phyloP scores from a whole-genome alignment of 1,139 yeast species.

The Zygosaccharomyces sapae region DNA sequence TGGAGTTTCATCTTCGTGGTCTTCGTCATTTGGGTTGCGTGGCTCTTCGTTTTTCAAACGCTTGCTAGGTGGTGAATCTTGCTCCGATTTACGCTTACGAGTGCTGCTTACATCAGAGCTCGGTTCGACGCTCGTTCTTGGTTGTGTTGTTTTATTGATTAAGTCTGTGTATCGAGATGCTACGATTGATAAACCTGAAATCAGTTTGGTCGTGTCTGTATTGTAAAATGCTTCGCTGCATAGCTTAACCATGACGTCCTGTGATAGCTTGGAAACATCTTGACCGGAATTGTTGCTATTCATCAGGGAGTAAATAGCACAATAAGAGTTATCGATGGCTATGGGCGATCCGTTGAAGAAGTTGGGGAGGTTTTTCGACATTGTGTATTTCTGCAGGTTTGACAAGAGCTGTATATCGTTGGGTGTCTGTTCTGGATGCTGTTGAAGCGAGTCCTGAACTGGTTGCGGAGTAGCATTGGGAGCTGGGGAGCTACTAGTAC shows the following conservation, averaged over 20 bases:
- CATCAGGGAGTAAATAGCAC: constrained; percentile 55
- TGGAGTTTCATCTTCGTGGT: constrained; percentile 26
- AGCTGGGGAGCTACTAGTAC: constrained; percentile 8
- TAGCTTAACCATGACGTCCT: constrained; percentile 57
- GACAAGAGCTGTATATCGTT: constrained; percentile 16
- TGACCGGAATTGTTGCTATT: constrained; percentile 58
- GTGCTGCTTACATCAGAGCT: constrained; percentile 11
- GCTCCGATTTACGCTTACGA: constrained; percentile 8
- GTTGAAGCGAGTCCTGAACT: constrained; percentile 2
- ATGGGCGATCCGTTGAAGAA: constrained; percentile 39
- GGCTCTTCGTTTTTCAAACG: constrained; percentile 10
- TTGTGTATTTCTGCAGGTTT: constrained; percentile 30
- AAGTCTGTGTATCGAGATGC: constrained; percentile 54
- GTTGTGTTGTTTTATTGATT: constrained; percentile 32
- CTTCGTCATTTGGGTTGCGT: constrained; percentile 9
- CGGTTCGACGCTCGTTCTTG: constrained; percentile 4
- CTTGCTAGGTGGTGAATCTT: constrained; percentile 10
- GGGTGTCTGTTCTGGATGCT: neutral
- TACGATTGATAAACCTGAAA: constrained; percentile 66
- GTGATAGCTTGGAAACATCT: constrained; percentile 66
- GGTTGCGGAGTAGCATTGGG: constrained; percentile 9
- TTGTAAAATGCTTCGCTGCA: constrained; percentile 59
- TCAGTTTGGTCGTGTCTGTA: constrained; percentile 52
- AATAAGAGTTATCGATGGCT: constrained; percentile 40
- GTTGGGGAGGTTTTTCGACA: constrained; percentile 25